Percentiles rank a stretch among this genome's conserved stretches.
phyloP scores from a whole-genome alignment of 2,329 filamentous ascomycete species.

The Cladosporium sp. region DNA sequence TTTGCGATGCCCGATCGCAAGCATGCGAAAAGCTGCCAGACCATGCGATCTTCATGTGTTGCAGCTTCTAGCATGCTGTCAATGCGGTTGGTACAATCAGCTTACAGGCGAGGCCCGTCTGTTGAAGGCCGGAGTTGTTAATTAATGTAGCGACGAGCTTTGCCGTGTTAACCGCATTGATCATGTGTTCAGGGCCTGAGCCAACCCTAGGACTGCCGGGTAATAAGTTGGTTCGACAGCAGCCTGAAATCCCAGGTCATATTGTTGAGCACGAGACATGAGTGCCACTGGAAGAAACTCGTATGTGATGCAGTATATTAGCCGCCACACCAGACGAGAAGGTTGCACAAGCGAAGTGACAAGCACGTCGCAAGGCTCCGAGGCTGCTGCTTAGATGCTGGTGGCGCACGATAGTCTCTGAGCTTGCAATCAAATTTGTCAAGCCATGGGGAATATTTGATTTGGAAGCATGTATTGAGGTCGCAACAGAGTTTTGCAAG shows the following conservation, averaged over 20 bases:
- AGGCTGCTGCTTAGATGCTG: constrained; percentile 4
- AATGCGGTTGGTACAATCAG: background rate
- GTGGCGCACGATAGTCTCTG: background rate
- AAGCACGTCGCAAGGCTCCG: constrained; percentile 3
- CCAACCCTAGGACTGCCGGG: background rate
- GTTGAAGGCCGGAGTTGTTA: no score
- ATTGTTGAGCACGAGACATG: background rate
- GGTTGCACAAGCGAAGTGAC: constrained; percentile 5
- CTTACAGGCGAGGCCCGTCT: no score
- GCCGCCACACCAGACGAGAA: background rate
- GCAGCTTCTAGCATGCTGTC: background rate
- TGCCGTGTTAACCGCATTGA: no score
- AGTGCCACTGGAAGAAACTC: no score
- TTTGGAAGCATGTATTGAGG: background rate
- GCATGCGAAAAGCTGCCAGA: background rate
- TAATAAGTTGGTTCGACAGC: background rate
- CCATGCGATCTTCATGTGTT: background rate
- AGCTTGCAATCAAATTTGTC: background rate
- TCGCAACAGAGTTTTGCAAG: background rate
- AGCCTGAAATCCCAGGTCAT: background rate
- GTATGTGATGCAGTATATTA: background rate
- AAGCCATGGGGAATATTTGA: background rate
- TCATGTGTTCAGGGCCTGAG: background rate
- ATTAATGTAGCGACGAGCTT: no score
- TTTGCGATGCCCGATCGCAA: background rate